Base-by-base conservation (phyloP, 768 basidiomycete species). In the Rhodotorula sphaerocarpa region DNA sequence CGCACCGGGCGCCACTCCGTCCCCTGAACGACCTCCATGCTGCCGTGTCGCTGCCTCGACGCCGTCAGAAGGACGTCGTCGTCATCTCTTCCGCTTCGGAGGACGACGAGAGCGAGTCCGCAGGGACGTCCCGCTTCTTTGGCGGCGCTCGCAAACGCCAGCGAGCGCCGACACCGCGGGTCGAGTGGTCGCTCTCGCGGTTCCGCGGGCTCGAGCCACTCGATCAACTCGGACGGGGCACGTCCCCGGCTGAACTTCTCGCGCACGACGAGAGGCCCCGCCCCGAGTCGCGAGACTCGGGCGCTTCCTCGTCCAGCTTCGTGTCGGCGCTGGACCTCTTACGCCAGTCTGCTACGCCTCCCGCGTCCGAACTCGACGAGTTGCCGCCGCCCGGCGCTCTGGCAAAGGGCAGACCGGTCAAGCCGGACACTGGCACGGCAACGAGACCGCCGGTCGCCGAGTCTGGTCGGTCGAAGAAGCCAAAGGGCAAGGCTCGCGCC, bases 301-400 rank as follows among this genome's bases (percentile, higher is more conserved):
- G 0, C 12, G 25, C 43, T 4, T 10, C 7, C 23, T 2, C 21
- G 1, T 31, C 44, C 27, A 3, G 25, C 25, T 63, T 63, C 54
- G 47, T 57, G 5, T 55, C 57, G 16, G 63, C 63, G 1, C 63
- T 42, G 31, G 52, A 58, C 20, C 52, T 64, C 16, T 47, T 64
- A 5, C 23, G 33, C 10, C 5, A 30, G 3, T 30, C 57, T 3
- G n/a, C 53, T 16, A 45, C 60, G 23, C 23, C 54, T 14, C 52
- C 43, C 28, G 41, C 48, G 7, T 18, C 42, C 27, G 46, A 50
- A 2, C 5, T 9, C 15, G 34, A 34, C 15, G 50, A 50, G 18
- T n/a, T 15, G 9, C 14, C 23, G 15, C 28, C 46, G 46, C 46
- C 28, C 21, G 23, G 42, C 10, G 14, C 6, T 10, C 20, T 25